Conservation (phyloP, 73 alveolate species). For the Chromera velia region DNA sequence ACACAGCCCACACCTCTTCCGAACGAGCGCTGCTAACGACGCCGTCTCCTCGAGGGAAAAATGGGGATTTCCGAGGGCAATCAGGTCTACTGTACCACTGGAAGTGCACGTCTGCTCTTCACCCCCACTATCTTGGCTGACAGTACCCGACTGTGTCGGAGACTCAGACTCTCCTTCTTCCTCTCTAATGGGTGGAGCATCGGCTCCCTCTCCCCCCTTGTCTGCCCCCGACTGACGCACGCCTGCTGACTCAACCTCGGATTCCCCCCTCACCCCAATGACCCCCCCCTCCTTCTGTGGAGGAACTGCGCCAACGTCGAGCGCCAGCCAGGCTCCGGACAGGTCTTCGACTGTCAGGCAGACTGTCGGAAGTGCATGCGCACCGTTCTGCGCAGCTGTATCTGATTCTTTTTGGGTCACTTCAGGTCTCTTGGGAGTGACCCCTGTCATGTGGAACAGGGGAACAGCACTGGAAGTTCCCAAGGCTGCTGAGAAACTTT, state of each 20-base stretch:
- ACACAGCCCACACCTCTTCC: background rate
- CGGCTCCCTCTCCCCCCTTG: no score
- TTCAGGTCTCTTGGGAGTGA: conserved; percentile 20
- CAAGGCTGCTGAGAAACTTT: conserved; percentile 42
- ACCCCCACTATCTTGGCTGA: no score
- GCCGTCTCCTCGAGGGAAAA: conserved; percentile 27
- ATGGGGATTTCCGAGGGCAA: conserved; percentile 41
- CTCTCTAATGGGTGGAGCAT: no score
- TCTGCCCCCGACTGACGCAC: no score
- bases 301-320: conserved; percentile 2
- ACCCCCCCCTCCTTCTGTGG: conserved; percentile 8
- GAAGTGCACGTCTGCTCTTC: no score
- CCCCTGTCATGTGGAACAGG: conserved; percentile 32
- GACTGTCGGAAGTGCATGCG: background rate
- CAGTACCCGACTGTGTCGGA: no score
- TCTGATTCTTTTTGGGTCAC: no score
- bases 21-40: background rate
- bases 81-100: conserved; percentile 12
- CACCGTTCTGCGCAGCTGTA: background rate
- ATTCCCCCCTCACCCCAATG: no score
- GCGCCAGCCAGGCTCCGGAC: conserved; percentile 4
- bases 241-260: no score
- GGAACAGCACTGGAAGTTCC: conserved; percentile 38
- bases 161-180: no score
- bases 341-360: background rate